Conservation (phyloP, 805 yeast species). For the Wickerhamiella alocasiicola region DNA sequence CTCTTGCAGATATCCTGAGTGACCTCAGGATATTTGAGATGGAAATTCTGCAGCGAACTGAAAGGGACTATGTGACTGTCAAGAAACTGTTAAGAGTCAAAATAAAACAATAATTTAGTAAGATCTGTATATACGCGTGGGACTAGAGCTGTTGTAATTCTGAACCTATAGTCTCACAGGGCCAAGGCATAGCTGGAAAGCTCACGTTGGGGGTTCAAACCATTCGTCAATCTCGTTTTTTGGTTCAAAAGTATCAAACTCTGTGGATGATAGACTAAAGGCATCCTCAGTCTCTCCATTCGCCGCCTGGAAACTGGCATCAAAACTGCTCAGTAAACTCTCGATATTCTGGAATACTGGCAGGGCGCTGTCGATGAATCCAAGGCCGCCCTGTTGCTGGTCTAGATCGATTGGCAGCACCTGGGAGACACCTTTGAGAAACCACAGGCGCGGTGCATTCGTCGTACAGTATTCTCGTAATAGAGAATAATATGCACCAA, state of each 20-base stretch:
- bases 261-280: not conserved
- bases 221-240: no score
- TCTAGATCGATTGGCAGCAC: constrained; percentile 88
- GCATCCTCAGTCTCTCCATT: constrained; percentile 15
- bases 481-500: constrained; percentile 76
- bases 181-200: no score
- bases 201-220: no score
- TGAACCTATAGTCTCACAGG: no score
- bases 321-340: constrained; percentile 20
- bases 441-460: constrained; percentile 87
- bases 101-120: no score
- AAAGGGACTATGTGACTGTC: no score
- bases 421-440: constrained; percentile 77
- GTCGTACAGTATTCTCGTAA: constrained; percentile 72
- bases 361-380: constrained; percentile 33
- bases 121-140: no score
- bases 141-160: no score
- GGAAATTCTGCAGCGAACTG: no score
- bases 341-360: constrained; percentile 25
- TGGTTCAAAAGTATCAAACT: not conserved
- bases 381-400: constrained; percentile 54
- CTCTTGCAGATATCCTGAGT: no score
- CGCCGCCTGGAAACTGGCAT: constrained; percentile 21
- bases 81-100: no score
- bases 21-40: no score